Percentiles rank a stretch among this genome's conserved stretches.
These are phyloP conservation scores for Thamnidium elegans DNA, from an alignment of 192 early-diverging fungal genomes.

Conservation along the genomic window DNA sequence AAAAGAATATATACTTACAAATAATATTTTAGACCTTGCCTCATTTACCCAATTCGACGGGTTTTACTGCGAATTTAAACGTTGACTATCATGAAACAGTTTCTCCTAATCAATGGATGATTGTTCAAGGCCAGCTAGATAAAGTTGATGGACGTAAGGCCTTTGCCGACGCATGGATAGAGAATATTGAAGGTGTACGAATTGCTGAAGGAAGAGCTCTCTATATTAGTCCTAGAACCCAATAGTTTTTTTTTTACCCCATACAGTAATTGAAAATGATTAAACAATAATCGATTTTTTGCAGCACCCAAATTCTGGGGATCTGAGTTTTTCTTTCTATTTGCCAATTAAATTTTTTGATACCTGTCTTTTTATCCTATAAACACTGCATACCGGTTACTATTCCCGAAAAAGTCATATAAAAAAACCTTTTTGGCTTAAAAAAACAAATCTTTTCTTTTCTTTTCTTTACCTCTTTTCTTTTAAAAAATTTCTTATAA, in stretches of 20 bases:
- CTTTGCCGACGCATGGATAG: conserved; percentile 25
- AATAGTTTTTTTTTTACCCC: not conserved
- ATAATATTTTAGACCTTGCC: conserved; percentile 18
- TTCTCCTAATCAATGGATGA: conserved; percentile 25
- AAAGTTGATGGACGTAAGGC: conserved; percentile 27
- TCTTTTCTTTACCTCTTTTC: conserved; percentile 9
- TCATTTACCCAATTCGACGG: conserved; percentile 23
- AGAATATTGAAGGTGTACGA: conserved; percentile 16
- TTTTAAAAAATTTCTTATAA: conserved; percentile 10
- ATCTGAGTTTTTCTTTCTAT: conserved; percentile 6
- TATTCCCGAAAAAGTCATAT: not conserved
- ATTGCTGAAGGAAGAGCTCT: conserved; percentile 24
- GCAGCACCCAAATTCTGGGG: conserved; percentile 15
- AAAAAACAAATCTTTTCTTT: conserved; percentile 3
- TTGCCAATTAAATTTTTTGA: conserved; percentile 1
- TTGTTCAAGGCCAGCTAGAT: conserved; percentile 24
- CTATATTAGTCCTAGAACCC: conserved; percentile 26
- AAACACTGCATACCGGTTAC: not conserved
- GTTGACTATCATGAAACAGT: conserved; percentile 27
- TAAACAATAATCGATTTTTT: conserved; percentile 7
- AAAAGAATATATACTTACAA: not conserved
- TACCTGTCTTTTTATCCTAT: too few relatives aligned
- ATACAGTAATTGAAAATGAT: too few relatives aligned
- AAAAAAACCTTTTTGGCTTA: too few relatives aligned
- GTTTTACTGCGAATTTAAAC: conserved; percentile 32